Evolutionary conservation across 1,284 basidiomycete genomes (phyloP).

Genomic region (Flammula alnicola): DNA sequence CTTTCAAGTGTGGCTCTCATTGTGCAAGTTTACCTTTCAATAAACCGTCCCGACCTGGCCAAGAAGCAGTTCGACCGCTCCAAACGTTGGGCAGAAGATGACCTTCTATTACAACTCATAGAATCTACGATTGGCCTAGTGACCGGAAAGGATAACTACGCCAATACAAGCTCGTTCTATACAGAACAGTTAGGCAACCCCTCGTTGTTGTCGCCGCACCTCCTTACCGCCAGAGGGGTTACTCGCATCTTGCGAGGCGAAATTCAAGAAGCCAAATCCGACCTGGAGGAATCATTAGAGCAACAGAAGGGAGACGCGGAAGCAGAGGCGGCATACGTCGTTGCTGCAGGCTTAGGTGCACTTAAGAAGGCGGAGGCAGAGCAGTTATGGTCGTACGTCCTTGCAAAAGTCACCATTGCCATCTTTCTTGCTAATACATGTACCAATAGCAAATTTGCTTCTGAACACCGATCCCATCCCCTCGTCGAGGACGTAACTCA

Average conservation of each 20-base stretch:
- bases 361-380: constrained; percentile 65
- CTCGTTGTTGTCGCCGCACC: constrained; percentile 72
- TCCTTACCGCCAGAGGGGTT: constrained; percentile 84
- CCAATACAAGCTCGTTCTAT: constrained; percentile 82
- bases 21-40: constrained; percentile 85
- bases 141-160: constrained; percentile 78
- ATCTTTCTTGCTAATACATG: constrained; percentile 8
- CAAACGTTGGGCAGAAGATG: constrained; percentile 87
- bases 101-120: constrained; percentile 86
- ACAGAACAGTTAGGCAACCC: constrained; percentile 92
- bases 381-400: constrained; percentile 69
- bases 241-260: constrained; percentile 84
- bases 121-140: constrained; percentile 87
- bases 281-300: constrained; percentile 78
- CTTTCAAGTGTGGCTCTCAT: constrained; percentile 73
- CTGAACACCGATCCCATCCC: constrained; percentile 69
- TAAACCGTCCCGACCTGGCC: constrained; percentile 84
- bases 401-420: constrained; percentile 5
- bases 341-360: constrained; percentile 67
- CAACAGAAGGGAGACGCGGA: constrained; percentile 57
- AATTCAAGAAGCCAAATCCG: constrained; percentile 81
- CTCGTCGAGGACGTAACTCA: constrained; percentile 64
- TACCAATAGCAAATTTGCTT: constrained; percentile 55
- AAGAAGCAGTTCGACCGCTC: constrained; percentile 82
- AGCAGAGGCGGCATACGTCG: constrained; percentile 70